Percentiles rank a stretch among this genome's conserved stretches.
phyloP scores from a whole-genome alignment of 345 rosid species.

The Ailanthus altissimus region DNA sequence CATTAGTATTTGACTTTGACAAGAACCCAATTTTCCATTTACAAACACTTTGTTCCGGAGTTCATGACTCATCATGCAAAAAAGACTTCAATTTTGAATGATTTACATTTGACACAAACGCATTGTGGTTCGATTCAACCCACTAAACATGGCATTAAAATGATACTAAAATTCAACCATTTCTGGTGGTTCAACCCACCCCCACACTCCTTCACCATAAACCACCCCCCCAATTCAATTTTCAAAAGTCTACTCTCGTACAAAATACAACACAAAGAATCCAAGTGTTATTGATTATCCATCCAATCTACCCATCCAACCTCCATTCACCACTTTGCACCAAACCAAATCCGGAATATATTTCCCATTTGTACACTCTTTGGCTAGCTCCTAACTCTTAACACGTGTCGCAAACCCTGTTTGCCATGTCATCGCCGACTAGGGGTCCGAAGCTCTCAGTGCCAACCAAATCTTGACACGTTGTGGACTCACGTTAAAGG shows the following conservation, averaged over 20 bases:
- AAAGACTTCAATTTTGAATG: constrained; percentile 1
- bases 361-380: not conserved
- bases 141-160: not conserved
- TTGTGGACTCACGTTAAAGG: constrained; percentile 27
- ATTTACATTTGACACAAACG: not conserved
- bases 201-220: not conserved
- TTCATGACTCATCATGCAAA: not conserved
- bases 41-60: not conserved
- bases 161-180: constrained; percentile 27
- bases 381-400: not conserved
- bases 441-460: constrained; percentile 10
- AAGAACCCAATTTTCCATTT: not conserved
- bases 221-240: not conserved
- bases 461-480: constrained; percentile 30
- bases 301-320: constrained; percentile 26
- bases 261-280: constrained; percentile 21
- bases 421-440: constrained; percentile 24
- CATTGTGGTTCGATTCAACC: not conserved
- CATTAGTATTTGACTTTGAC: constrained; percentile 3
- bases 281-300: constrained; percentile 19
- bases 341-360: not conserved
- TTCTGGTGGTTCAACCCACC: constrained; percentile 31
- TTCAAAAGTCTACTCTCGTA: constrained; percentile 23
- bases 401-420: not conserved
- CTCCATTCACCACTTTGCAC: not conserved